Conservation (phyloP, 345 rosid species). For the Syzygium jambos region DNA sequence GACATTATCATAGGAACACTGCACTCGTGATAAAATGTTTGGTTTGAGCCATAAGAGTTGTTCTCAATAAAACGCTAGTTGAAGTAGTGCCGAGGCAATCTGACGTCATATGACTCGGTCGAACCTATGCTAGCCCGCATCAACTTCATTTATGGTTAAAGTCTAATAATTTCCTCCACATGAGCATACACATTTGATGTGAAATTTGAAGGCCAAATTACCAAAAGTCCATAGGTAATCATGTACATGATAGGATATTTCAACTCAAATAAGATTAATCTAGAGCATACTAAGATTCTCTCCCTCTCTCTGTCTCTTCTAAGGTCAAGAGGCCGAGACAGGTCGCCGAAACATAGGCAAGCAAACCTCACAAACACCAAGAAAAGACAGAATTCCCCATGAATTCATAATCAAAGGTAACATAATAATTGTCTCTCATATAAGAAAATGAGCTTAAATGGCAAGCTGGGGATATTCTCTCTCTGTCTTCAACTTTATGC, state of each 20-base stretch:
- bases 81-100: not conserved
- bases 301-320: not conserved
- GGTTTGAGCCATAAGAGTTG: not conserved
- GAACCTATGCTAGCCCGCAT: not conserved
- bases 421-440: not conserved
- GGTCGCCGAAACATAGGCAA: too few relatives aligned
- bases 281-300: not conserved
- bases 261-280: not conserved
- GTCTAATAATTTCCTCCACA: not conserved
- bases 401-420: not conserved
- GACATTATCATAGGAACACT: not conserved
- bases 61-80: rapidly evolving
- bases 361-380: too few relatives aligned
- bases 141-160: not conserved
- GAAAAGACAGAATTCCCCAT: not conserved
- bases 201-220: not conserved
- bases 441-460: not conserved
- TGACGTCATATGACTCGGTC: not conserved
- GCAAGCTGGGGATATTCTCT: not conserved
- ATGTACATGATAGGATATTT: not conserved
- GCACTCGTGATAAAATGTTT: rapidly evolving
- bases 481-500: not conserved
- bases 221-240: not conserved
- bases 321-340: not conserved
- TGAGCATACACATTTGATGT: not conserved